A percentile compares a stretch with the other conserved stretches of the same genome.
Evolutionary conservation across 2,329 filamentous ascomycete genomes (phyloP).

Genomic region (Dactylellina drechsleri): DNA sequence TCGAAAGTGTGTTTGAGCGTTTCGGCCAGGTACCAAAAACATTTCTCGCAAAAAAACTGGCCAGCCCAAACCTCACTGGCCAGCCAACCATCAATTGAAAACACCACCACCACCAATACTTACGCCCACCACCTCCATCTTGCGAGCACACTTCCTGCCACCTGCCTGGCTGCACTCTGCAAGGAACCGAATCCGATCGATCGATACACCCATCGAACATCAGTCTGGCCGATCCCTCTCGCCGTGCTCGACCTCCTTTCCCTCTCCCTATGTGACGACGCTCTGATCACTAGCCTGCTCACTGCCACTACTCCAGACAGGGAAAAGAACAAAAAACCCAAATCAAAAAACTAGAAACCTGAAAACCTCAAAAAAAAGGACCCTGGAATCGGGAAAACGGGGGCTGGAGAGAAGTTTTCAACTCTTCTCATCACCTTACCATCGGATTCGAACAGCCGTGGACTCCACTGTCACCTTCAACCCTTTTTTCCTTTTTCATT

Average conservation of each 20-base stretch:
- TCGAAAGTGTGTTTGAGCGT: constrained; percentile 31
- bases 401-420: constrained; percentile 16
- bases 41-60: constrained; percentile 42
- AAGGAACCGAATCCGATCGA: constrained; percentile 6
- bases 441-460: constrained; percentile 5
- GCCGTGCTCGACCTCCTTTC: background rate
- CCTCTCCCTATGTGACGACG: constrained; percentile 12
- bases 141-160: constrained; percentile 21
- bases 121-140: constrained; percentile 8
- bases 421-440: background rate
- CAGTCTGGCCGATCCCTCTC: background rate
- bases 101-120: constrained; percentile 7
- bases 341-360: no score
- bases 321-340: no score
- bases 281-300: background rate
- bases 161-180: background rate
- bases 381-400: constrained; percentile 8
- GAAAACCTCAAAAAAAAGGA: no score
- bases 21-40: constrained; percentile 42
- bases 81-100: constrained; percentile 24
- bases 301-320: background rate
- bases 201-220: background rate
- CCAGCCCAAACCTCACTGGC: constrained; percentile 12
- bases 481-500: constrained; percentile 10
- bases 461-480: constrained; percentile 1